Conservation (phyloP, 1,139 yeast genomes). For the Suhomyces terraborum region DNA sequence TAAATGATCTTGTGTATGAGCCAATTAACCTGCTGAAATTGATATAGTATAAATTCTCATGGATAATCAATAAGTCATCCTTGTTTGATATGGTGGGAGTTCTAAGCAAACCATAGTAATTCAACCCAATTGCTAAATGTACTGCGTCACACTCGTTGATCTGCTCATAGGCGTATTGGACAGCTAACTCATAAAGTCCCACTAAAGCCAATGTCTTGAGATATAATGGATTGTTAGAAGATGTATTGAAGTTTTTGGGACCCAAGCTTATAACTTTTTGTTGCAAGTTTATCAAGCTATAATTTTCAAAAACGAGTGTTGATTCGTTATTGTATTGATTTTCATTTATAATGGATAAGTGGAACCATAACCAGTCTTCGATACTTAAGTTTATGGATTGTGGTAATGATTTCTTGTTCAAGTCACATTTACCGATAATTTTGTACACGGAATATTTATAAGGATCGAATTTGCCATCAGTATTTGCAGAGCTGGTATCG, state of each 20-base stretch:
- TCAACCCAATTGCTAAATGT: conserved; percentile 82
- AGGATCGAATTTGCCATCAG: conserved; percentile 65
- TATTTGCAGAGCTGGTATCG: conserved; percentile 27
- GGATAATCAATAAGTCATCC: conserved; percentile 37
- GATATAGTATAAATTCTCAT: conserved; percentile 46
- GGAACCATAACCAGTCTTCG: conserved; percentile 98
- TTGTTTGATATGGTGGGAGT: conserved; percentile 39
- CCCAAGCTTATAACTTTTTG: conserved; percentile 73
- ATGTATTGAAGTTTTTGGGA: conserved; percentile 63
- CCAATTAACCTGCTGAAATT: conserved; percentile 65
- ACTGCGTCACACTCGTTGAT: conserved; percentile 84
- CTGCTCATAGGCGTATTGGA: conserved; percentile 63
- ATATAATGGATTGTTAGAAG: conserved; percentile 71
- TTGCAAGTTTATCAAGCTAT: conserved; percentile 74
- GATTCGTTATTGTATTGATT: conserved; percentile 35
- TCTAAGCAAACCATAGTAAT: conserved; percentile 71
- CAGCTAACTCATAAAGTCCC: conserved; percentile 83
- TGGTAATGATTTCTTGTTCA: conserved; percentile 75
- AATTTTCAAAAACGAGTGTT: conserved; percentile 67
- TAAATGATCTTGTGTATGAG: conserved; percentile 77
- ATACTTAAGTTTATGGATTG: conserved; percentile 69
- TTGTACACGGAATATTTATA: conserved; percentile 89
- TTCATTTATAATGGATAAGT: conserved; percentile 73
- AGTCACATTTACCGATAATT: conserved; percentile 87
- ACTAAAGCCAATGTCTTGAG: conserved; percentile 72